Evolutionary conservation across 2,329 filamentous ascomycete species (phyloP).

Genomic region (Sporothrix pseudoabietina): DNA sequence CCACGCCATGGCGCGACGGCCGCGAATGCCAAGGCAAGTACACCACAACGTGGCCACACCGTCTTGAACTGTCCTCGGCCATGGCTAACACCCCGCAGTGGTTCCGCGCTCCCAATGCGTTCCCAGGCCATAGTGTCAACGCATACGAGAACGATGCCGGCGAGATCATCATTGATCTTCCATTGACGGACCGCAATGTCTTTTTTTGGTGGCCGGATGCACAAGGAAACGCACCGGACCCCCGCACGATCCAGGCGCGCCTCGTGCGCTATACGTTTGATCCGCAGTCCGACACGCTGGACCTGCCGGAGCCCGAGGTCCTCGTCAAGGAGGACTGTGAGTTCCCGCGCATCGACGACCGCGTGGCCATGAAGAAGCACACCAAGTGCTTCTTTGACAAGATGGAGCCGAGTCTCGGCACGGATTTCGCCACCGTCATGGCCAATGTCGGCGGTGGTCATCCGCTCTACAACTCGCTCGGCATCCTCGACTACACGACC

Average conservation of each 20-base stretch:
- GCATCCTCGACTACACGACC: slow-evolving; percentile 39
- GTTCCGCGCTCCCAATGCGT: slow-evolving; percentile 44
- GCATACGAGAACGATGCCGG: slow-evolving; percentile 43
- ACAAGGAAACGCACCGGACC: slow-evolving; percentile 37
- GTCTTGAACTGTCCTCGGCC: too few relatives aligned
- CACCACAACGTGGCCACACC: too few relatives aligned
- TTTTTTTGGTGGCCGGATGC: slow-evolving; percentile 46
- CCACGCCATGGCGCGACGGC: slow-evolving; percentile 33
- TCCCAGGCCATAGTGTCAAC: slow-evolving; percentile 44
- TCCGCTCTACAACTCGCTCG: slow-evolving; percentile 43
- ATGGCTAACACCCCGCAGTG: slow-evolving; percentile 38
- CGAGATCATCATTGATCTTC: slow-evolving; percentile 35
- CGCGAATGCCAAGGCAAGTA: too few relatives aligned
- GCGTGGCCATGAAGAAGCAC: slow-evolving; percentile 38
- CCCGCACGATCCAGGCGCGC: slow-evolving; percentile 43
- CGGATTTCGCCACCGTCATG: slow-evolving; percentile 39
- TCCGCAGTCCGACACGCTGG: slow-evolving; percentile 38
- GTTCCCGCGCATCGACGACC: slow-evolving; percentile 49
- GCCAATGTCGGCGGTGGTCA: slow-evolving; percentile 40
- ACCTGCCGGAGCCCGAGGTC: slow-evolving; percentile 38
- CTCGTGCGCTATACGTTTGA: slow-evolving; percentile 49
- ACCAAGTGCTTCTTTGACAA: slow-evolving; percentile 40
- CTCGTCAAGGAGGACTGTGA: slow-evolving; percentile 39
- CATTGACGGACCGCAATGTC: slow-evolving; percentile 45
- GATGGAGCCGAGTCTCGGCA: slow-evolving; percentile 39